Conservation (phyloP, 768 basidiomycete species). For the Sistotremastrum suecicum region DNA sequence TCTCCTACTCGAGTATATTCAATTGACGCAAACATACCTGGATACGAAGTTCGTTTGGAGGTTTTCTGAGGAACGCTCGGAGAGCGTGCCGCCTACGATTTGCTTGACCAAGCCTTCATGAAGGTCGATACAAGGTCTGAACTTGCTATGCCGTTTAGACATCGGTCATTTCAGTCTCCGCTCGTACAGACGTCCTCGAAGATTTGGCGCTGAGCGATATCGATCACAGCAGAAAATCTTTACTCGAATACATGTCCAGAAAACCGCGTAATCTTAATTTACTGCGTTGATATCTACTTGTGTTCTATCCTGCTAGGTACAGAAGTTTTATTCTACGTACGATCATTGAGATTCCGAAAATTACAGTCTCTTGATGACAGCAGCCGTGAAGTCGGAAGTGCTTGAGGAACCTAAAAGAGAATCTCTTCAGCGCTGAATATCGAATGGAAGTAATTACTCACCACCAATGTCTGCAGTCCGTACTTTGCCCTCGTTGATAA, state of each 20-base stretch:
- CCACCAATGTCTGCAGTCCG: conserved; percentile 94
- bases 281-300: not conserved
- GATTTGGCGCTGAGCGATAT: too few species aligned
- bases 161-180: too few species aligned
- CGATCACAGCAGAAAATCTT: too few species aligned
- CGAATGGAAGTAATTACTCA: conserved; percentile 23
- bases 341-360: conserved; percentile 3
- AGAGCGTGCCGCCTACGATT: conserved; percentile 91
- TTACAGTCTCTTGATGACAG: conserved; percentile 72
- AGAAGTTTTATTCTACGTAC: not conserved
- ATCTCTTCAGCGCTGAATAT: conserved; percentile 1
- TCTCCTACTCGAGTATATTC: conserved; percentile 6
- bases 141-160: conserved; percentile 14
- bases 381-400: conserved; percentile 90
- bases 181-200: too few species aligned
- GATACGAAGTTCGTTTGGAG: conserved; percentile 87
- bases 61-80: conserved; percentile 40
- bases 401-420: conserved; percentile 54
- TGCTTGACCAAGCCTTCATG: conserved; percentile 96
- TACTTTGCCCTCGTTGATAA: conserved; percentile 78
- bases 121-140: conserved; percentile 93
- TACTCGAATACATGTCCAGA: too few species aligned
- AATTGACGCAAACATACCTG: conserved; percentile 24
- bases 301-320: not conserved
- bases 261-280: too few species aligned